phyloP scores from a whole-genome alignment of 441 rosid genomes.

The Viola pubescens region DNA sequence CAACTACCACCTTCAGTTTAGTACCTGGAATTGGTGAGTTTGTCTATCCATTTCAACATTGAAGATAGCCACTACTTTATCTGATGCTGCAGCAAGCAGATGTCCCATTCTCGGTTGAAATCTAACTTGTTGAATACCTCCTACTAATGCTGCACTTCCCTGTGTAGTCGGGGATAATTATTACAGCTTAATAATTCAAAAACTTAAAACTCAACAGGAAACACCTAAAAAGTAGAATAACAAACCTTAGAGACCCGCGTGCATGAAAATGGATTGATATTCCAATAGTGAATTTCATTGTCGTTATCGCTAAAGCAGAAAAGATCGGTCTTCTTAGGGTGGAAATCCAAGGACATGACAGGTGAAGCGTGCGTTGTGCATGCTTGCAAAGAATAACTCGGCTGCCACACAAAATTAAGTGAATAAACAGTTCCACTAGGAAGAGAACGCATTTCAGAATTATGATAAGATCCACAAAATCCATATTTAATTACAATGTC shows the following conservation, averaged over 20 bases:
- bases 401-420: conserved; percentile 33
- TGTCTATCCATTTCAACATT: conserved; percentile 50
- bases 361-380: conserved; percentile 40
- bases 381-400: conserved; percentile 39
- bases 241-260: conserved; percentile 44
- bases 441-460: background rate
- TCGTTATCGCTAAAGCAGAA: conserved; percentile 52
- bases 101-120: conserved; percentile 60
- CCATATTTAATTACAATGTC: conserved; percentile 1
- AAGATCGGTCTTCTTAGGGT: conserved; percentile 58
- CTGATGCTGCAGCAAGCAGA: conserved; percentile 54
- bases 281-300: conserved; percentile 51
- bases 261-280: conserved; percentile 38
- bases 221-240: background rate
- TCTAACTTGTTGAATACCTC: conserved; percentile 58
- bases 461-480: background rate
- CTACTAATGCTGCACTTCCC: conserved; percentile 7
- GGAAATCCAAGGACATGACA: conserved; percentile 70
- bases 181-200: background rate
- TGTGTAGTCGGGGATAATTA: background rate
- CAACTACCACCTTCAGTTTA: background rate
- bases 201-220: background rate
- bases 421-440: conserved; percentile 9
- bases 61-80: conserved; percentile 49
- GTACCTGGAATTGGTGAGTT: conserved; percentile 42